phyloP scores from a whole-genome alignment of 1,284 basidiomycete genomes.

The Microbotryomycetes sp. region DNA sequence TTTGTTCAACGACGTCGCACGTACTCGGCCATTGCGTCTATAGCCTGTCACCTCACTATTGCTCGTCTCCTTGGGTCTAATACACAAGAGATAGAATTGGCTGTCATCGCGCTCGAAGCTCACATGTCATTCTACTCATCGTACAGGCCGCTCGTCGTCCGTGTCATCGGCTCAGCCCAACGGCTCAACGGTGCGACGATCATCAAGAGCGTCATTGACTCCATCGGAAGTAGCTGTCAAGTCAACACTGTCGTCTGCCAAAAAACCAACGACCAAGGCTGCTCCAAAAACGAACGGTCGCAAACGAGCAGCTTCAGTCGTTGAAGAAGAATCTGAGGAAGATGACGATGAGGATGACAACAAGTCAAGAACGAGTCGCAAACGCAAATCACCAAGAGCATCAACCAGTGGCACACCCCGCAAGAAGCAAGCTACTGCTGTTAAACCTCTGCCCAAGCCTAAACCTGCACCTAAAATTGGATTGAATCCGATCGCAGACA shows the following conservation, averaged over 20 bases:
- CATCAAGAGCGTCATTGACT: not conserved
- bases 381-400: constrained; percentile 1
- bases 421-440: not conserved
- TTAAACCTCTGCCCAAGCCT: constrained; percentile 4
- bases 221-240: not conserved
- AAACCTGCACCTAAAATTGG: constrained; percentile 7
- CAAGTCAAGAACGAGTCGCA: not conserved
- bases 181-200: not conserved
- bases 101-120: no score
- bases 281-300: not conserved
- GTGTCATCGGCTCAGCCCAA: not conserved
- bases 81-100: no score
- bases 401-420: not conserved
- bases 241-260: no score
- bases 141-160: not conserved
- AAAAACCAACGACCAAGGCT: not conserved
- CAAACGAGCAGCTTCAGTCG: not conserved
- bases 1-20: no score
- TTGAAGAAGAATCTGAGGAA: not conserved
- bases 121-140: not conserved
- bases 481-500: constrained; percentile 20
- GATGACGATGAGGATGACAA: constrained; percentile 3
- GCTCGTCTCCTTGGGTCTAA: no score
- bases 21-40: no score
- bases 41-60: no score